Percentiles rank a stretch among this genome's conserved stretches.
These are phyloP conservation scores for Fusarium sterilihyphosum DNA, from an alignment of 2,329 filamentous ascomycete genomes.

Conservation along the genomic window DNA sequence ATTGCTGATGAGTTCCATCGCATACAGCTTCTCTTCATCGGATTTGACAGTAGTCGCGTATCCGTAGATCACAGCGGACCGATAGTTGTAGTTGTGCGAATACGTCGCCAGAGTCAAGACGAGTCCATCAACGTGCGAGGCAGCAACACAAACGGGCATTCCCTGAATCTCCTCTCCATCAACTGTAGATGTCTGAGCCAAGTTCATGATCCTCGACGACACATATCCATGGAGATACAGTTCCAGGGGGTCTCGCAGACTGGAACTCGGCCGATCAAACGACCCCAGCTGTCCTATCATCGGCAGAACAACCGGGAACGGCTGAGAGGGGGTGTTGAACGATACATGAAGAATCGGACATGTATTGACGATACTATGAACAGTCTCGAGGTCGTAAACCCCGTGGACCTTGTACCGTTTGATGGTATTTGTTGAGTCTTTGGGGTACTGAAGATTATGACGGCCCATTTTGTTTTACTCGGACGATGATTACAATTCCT, in stretches of 20 bases:
- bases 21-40: slow-evolving; percentile 76
- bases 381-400: slow-evolving; percentile 75
- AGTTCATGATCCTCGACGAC: slow-evolving; percentile 80
- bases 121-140: slow-evolving; percentile 80
- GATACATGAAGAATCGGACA: slow-evolving; percentile 82
- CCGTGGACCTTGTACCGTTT: slow-evolving; percentile 73
- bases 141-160: slow-evolving; percentile 77
- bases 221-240: slow-evolving; percentile 89
- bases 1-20: slow-evolving; percentile 82
- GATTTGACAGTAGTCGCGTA: slow-evolving; percentile 74
- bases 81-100: slow-evolving; percentile 88
- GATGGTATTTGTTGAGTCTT: slow-evolving; percentile 70
- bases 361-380: slow-evolving; percentile 81
- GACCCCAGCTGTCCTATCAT: slow-evolving; percentile 89
- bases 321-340: slow-evolving; percentile 71
- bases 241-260: slow-evolving; percentile 73
- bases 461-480: slow-evolving; percentile 45
- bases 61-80: slow-evolving; percentile 81
- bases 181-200: slow-evolving; percentile 44
- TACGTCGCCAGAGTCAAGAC: slow-evolving; percentile 83
- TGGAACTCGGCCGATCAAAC: slow-evolving; percentile 70
- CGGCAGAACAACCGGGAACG: slow-evolving; percentile 80
- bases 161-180: slow-evolving; percentile 50
- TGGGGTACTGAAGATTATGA: slow-evolving; percentile 68
- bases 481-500: neutral